Conservation (phyloP, 805 yeast species). For the Debaryomyces tyrocola region DNA sequence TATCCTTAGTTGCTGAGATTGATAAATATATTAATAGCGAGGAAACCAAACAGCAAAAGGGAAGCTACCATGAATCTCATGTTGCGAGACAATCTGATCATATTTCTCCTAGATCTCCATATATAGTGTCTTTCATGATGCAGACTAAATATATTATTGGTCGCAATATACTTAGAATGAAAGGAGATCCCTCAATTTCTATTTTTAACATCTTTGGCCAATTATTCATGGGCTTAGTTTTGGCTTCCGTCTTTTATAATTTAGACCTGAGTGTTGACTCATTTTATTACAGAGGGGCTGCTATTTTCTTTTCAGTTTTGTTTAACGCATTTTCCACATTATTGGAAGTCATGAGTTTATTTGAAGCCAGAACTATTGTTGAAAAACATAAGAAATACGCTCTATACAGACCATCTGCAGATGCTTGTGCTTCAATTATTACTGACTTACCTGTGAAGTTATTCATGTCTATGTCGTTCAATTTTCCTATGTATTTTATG, state of each 20-base stretch:
- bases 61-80: slow-evolving; percentile 18
- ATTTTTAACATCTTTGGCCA: slow-evolving; percentile 44
- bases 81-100: slow-evolving; percentile 41
- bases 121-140: slow-evolving; percentile 39
- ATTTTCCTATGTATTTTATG: slow-evolving; percentile 52
- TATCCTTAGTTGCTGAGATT: slow-evolving; percentile 35
- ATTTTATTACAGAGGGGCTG: slow-evolving; percentile 57
- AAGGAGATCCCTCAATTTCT: slow-evolving; percentile 50
- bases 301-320: slow-evolving; percentile 64
- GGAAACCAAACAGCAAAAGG: slow-evolving; percentile 23
- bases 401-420: slow-evolving; percentile 60
- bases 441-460: slow-evolving; percentile 58
- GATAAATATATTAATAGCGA: slow-evolving; percentile 31
- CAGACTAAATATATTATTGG: slow-evolving; percentile 48
- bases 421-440: slow-evolving; percentile 61
- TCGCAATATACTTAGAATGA: slow-evolving; percentile 50
- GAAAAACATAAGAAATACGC: slow-evolving; percentile 60
- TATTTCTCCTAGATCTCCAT: slow-evolving; percentile 28
- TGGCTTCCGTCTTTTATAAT: slow-evolving; percentile 59
- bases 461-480: slow-evolving; percentile 46
- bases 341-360: slow-evolving; percentile 28
- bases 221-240: slow-evolving; percentile 50
- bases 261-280: slow-evolving; percentile 42
- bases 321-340: slow-evolving; percentile 63
- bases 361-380: slow-evolving; percentile 38